These are phyloP conservation scores for Aspergillus alliaceus DNA, from an alignment of 2,329 filamentous ascomycete genomes.

Conservation along the genomic window DNA sequence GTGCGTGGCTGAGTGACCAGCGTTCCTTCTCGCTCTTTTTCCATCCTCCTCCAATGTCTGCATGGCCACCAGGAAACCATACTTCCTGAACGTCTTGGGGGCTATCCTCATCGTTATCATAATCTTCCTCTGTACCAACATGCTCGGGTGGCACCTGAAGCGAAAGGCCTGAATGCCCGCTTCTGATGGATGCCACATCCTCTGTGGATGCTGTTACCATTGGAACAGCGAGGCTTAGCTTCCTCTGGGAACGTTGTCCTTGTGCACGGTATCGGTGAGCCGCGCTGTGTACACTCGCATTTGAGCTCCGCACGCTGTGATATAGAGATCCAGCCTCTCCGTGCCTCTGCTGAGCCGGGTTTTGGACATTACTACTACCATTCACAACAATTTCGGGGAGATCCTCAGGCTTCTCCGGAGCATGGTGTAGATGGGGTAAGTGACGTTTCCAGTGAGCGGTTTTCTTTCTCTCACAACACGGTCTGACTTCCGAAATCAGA, in stretches of 20 bases:
- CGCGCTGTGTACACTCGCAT: conserved; percentile 15
- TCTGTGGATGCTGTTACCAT: conserved; percentile 28
- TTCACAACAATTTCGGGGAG: conserved; percentile 36
- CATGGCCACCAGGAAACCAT: conserved; percentile 73
- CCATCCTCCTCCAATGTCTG: conserved; percentile 78
- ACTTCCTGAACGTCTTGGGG: conserved; percentile 76
- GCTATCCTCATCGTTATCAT: conserved; percentile 32
- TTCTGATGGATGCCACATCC: conserved; percentile 31
- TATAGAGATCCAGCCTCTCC: conserved; percentile 29
- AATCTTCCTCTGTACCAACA: conserved; percentile 18
- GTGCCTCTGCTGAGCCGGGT: conserved; percentile 10
- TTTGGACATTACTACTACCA: conserved; percentile 14
- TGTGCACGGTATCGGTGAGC: conserved; percentile 29
- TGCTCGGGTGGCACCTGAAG: conserved; percentile 26
- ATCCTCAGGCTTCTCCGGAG: conserved; percentile 13
- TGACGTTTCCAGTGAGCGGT: conserved; percentile 21
- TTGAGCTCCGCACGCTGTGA: conserved; percentile 25
- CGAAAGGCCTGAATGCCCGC: conserved; percentile 29
- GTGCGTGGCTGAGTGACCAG: conserved; percentile 64
- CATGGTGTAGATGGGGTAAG: conserved; percentile 17
- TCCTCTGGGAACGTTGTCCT: conserved; percentile 15
- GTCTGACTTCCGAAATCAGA: conserved; percentile 50
- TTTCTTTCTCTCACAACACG: conserved; percentile 25
- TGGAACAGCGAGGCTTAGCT: conserved; percentile 28
- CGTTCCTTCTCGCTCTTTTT: conserved; percentile 56